A percentile compares a stretch with the other conserved stretches of the same genome.
phyloP scores from a whole-genome alignment of 2,329 filamentous ascomycete species.

The Colletotrichum simmondsii region DNA sequence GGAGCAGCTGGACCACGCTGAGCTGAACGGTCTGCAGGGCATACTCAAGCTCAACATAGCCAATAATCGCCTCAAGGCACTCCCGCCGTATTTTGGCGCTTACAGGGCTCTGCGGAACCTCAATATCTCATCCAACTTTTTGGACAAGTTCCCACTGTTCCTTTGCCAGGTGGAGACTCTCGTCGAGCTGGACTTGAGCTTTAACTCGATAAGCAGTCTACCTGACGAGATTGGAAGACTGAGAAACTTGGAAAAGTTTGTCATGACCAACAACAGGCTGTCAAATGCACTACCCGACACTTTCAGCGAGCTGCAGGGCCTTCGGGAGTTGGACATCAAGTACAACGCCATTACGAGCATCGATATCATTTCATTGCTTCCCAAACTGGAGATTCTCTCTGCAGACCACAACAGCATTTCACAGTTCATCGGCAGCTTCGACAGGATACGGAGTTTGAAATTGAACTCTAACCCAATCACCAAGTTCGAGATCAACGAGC shows the following conservation, averaged over 20 bases:
- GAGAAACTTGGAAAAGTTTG: conserved; percentile 84
- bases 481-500: conserved; percentile 83
- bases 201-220: conserved; percentile 86
- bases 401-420: conserved; percentile 95
- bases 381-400: conserved; percentile 86
- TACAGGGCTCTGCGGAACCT: conserved; percentile 85
- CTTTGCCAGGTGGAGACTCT: conserved; percentile 84
- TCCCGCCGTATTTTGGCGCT: conserved; percentile 84
- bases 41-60: conserved; percentile 91
- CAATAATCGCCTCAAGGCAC: conserved; percentile 85
- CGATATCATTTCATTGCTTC: conserved; percentile 85
- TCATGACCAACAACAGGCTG: conserved; percentile 95
- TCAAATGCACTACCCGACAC: conserved; percentile 78
- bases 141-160: conserved; percentile 86
- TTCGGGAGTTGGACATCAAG: conserved; percentile 93
- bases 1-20: conserved; percentile 86
- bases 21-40: conserved; percentile 78
- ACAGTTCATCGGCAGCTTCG: conserved; percentile 89
- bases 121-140: conserved; percentile 93
- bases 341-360: conserved; percentile 93
- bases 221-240: conserved; percentile 83
- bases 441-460: conserved; percentile 83
- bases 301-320: conserved; percentile 77
- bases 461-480: conserved; percentile 96
- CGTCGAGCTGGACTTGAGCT: conserved; percentile 95